phyloP scores from a whole-genome alignment of 352 stramenopile species.

The Phytophthora syringae region DNA sequence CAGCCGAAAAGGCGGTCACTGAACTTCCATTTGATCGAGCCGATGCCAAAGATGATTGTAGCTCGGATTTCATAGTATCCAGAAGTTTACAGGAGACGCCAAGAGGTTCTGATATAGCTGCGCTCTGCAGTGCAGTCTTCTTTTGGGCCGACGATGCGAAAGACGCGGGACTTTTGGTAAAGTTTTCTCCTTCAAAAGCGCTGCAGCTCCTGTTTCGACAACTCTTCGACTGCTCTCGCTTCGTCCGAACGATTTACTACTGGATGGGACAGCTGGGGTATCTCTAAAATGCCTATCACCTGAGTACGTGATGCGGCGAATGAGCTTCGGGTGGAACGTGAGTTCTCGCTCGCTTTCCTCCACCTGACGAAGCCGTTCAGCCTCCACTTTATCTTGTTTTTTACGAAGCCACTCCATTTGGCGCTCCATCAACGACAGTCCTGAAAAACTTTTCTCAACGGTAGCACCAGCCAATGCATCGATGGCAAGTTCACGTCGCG shows the following conservation, averaged over 20 bases:
- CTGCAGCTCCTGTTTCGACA: slow-evolving; percentile 13
- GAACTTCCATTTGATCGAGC: slow-evolving; percentile 7
- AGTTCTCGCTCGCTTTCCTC: slow-evolving; percentile 82
- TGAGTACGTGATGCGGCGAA: slow-evolving; percentile 66
- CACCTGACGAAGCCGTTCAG: slow-evolving; percentile 63
- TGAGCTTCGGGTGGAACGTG: slow-evolving; percentile 85
- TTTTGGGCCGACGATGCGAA: slow-evolving; percentile 35
- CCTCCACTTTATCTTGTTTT: slow-evolving; percentile 80
- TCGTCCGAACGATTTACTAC: slow-evolving; percentile 20
- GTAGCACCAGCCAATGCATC: slow-evolving; percentile 8
- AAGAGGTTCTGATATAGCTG: slow-evolving; percentile 49
- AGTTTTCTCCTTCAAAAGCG: slow-evolving; percentile 37
- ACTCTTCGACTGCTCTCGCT: slow-evolving; percentile 36
- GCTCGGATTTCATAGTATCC: slow-evolving; percentile 71
- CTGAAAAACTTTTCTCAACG: slow-evolving; percentile 55
- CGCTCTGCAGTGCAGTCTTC: slow-evolving; percentile 48
- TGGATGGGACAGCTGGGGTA: slow-evolving; percentile 2
- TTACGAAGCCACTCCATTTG: slow-evolving; percentile 82
- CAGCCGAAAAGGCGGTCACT: slow-evolving; percentile 9
- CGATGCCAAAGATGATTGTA: slow-evolving; percentile 56
- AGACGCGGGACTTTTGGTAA: slow-evolving; percentile 47
- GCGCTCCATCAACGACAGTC: slow-evolving; percentile 80
- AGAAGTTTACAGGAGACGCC: slow-evolving; percentile 71
- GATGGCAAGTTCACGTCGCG: slow-evolving; percentile 13
- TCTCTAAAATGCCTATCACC: slow-evolving; percentile 50